These are phyloP conservation scores for Juglanconis juglandina DNA, from an alignment of 2,329 filamentous ascomycete species.

Conservation along the genomic window DNA sequence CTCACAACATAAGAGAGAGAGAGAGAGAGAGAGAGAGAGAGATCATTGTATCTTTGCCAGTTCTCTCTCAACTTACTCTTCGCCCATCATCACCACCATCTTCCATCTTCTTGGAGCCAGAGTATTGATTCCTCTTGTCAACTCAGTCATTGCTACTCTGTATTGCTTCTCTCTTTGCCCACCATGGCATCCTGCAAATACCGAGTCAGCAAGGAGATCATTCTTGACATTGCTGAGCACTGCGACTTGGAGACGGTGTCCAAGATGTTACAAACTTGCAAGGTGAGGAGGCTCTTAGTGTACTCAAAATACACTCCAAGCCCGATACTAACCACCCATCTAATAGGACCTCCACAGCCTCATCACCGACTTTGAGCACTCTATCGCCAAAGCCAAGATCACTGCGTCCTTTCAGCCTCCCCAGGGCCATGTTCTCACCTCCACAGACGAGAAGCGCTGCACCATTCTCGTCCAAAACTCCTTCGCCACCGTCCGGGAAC, in stretches of 20 bases:
- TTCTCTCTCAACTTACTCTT: neutral
- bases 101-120: neutral
- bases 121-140: neutral
- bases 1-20: too few relatives aligned
- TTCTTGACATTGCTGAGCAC: slow-evolving; percentile 13
- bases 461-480: slow-evolving; percentile 1
- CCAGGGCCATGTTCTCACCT: slow-evolving; percentile 5
- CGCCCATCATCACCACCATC: neutral
- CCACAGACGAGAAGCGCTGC: slow-evolving; percentile 5
- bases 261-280: slow-evolving; percentile 5
- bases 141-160: slow-evolving; percentile 5
- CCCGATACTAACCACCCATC: neutral
- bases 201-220: slow-evolving; percentile 6
- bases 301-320: neutral
- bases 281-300: neutral
- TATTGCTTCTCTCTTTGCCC: slow-evolving; percentile 2
- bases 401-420: neutral
- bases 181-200: neutral
- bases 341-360: neutral
- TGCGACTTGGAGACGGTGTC: slow-evolving; percentile 13
- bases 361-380: slow-evolving; percentile 2
- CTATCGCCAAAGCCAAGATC: slow-evolving; percentile 11
- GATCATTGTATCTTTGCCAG: neutral
- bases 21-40: too few relatives aligned
- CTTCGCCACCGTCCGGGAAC: slow-evolving; percentile 9